Percentiles rank a stretch among this genome's conserved stretches.
Evolutionary conservation across 495 filamentous ascomycete species (phyloP).

Genomic region (Penicillium cataractarum): DNA sequence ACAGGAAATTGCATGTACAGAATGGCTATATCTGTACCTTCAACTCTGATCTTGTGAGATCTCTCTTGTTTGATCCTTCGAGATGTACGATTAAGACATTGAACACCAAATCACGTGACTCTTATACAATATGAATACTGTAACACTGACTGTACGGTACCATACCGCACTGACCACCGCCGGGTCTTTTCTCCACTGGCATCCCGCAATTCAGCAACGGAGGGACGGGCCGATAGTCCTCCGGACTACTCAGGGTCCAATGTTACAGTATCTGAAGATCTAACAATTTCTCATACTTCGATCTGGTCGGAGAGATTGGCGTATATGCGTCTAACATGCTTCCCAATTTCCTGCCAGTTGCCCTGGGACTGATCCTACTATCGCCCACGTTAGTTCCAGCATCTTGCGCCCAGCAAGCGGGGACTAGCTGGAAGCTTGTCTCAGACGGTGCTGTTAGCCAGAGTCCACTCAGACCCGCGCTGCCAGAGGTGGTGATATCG

Average conservation of each 20-base stretch:
- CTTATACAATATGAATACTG: background rate
- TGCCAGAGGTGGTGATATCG: background rate
- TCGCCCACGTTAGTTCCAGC: background rate
- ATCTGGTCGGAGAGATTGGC: background rate
- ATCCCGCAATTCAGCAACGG: background rate
- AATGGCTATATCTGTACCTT: background rate
- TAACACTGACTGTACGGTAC: background rate
- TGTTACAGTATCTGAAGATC: background rate
- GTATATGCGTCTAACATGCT: background rate
- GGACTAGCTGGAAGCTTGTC: background rate
- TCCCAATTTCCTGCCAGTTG: background rate
- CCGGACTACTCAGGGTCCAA: background rate
- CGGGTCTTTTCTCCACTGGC: background rate
- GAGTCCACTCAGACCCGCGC: background rate
- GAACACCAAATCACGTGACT: background rate
- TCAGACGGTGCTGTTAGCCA: background rate
- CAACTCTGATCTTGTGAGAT: background rate
- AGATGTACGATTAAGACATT: background rate
- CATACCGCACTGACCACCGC: background rate
- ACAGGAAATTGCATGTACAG: background rate
- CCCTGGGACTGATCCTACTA: background rate
- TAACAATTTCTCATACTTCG: background rate
- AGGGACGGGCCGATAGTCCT: conserved; percentile 4
- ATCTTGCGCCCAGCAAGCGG: background rate
- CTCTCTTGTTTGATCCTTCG: background rate